Conservation (phyloP, 2,329 filamentous ascomycete genomes). For the Hymenoscyphus linearis region DNA sequence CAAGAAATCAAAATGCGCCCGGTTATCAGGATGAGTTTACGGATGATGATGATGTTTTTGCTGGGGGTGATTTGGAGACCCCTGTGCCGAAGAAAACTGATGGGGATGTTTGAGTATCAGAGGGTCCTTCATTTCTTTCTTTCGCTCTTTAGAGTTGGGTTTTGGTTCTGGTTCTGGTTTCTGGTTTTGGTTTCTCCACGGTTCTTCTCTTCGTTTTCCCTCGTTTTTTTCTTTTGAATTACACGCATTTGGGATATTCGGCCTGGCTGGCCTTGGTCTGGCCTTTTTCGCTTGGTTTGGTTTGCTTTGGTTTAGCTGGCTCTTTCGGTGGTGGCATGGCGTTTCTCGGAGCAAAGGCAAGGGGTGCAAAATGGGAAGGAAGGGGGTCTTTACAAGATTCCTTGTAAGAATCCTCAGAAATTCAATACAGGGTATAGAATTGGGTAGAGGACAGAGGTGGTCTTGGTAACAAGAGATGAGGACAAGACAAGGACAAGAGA, state of each 20-base stretch:
- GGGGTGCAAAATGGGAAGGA: too few species aligned
- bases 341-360: too few species aligned
- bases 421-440: too few species aligned
- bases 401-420: too few species aligned
- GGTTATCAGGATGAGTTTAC: conserved; percentile 30
- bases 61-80: conserved; percentile 20
- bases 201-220: background rate
- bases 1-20: conserved; percentile 4
- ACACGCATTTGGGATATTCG: background rate
- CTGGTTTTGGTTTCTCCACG: background rate
- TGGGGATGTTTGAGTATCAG: background rate
- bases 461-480: too few species aligned
- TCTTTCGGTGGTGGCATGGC: background rate
- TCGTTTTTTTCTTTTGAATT: background rate
- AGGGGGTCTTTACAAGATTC: too few species aligned
- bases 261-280: background rate
- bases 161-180: background rate
- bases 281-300: background rate
- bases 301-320: background rate
- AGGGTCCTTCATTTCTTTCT: background rate
- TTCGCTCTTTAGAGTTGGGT: background rate
- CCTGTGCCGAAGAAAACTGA: background rate
- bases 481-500: too few species aligned
- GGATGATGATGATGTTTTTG: conserved; percentile 28
- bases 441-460: too few species aligned